Base-by-base conservation (phyloP, 495 filamentous ascomycete species). In the Penicillium paxilli region DNA sequence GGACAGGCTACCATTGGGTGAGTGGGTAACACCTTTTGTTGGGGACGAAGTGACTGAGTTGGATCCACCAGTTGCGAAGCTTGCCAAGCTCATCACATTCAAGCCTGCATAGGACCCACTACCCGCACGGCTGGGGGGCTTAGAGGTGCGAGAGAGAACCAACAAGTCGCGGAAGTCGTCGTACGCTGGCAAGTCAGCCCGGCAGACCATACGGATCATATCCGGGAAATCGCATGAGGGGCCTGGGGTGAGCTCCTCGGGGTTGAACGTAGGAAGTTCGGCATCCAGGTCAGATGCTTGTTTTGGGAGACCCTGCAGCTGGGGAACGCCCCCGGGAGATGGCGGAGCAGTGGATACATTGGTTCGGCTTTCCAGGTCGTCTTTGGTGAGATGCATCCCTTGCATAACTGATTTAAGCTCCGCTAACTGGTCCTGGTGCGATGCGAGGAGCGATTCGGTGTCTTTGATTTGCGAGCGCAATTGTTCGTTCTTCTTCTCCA, bases 331-430 rank as follows among this genome's bases (percentile, higher is more conserved):
- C 49, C 71, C 85, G 57, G 81, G 92, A 59, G 82, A 95, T 55
- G 76, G 86, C 38, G 81, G 94, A 60, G 79, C 84, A 42, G 85
- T 87, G 33, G 79, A 87, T 55, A 60, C 70, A 40, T 71, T 72
- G 20, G 79, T 81, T 57, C 73, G 87, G 22, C 70, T 64, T 22
- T 89, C 85, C 35, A 72, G 57, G 30, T 87, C 90, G 54, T 92
- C 90, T 47, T 81, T 82, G 52, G 90, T 84, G 32, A 78, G 71
- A n/a, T 80, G 81, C 84, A 96, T 90, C 46, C 86, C 81, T 75
- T 96, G 90, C 87, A 98, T 90, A 50, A 95, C 90, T 6, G 80
- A 77, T 68, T 98, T 98, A 35, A 98, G 80, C 69, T 98, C 89
- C 7, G 87, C 81, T 9, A 98, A 80, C 69, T 98, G 94, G 64